Conservation (phyloP, 441 rosid genomes). For the Bruguiera hainesii region DNA sequence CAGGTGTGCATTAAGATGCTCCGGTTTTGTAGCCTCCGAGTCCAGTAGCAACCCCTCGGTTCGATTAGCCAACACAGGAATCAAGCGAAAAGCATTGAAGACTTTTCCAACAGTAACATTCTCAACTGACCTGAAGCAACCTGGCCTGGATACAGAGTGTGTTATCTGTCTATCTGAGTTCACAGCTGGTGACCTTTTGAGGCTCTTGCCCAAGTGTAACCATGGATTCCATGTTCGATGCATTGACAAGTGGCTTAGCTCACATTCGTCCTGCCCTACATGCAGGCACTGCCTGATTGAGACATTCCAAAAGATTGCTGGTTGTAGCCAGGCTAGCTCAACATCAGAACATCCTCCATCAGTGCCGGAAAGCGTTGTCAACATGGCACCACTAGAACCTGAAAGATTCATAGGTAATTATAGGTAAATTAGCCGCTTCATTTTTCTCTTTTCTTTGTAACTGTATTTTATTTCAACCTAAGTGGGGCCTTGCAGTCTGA, state of each 20-base stretch:
- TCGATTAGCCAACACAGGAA: slow-evolving; percentile 51
- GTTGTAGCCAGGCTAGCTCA: slow-evolving; percentile 44
- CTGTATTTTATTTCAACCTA: slow-evolving; percentile 22
- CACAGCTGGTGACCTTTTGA: slow-evolving; percentile 47
- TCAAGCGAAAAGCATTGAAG: slow-evolving; percentile 62
- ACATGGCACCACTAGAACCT: slow-evolving; percentile 48
- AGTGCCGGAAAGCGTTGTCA: slow-evolving; percentile 38
- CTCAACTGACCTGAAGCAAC: slow-evolving; percentile 48
- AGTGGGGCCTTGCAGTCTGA: slow-evolving; percentile 15
- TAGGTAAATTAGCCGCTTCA: slow-evolving; percentile 35
- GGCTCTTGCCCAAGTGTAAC: slow-evolving; percentile 72
- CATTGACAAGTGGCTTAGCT: slow-evolving; percentile 77
- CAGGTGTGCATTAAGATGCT: slow-evolving; percentile 63
- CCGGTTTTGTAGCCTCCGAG: slow-evolving; percentile 39
- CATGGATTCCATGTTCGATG: slow-evolving; percentile 75
- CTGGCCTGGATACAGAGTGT: slow-evolving; percentile 64
- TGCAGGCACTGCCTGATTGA: slow-evolving; percentile 72
- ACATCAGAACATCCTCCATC: slow-evolving; percentile 32
- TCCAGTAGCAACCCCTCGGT: slow-evolving; percentile 23
- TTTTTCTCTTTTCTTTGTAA: not conserved
- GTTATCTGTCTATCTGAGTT: slow-evolving; percentile 67
- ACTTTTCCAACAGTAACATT: slow-evolving; percentile 59
- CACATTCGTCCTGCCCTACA: slow-evolving; percentile 83
- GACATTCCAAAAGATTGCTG: slow-evolving; percentile 68
- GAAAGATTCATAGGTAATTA: slow-evolving; percentile 49